Base-by-base conservation (phyloP, 2,329 filamentous ascomycete genomes). In the Microdochium paspali region DNA sequence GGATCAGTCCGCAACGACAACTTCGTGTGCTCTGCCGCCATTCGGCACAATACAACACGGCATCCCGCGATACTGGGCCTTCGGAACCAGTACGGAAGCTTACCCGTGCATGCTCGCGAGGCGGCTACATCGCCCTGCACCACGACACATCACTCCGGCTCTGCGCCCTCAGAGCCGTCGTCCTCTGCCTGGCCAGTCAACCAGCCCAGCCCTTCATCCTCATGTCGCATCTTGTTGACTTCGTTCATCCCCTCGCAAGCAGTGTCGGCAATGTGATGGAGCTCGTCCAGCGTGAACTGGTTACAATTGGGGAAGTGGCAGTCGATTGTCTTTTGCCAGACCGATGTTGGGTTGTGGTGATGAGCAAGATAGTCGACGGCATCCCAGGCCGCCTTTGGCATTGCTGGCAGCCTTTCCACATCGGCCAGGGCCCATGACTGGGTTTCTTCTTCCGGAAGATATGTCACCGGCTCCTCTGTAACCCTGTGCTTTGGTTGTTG, bases 281-380 rank as follows among this genome's bases (percentile, higher is more conserved):
- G 58, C 50, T 69, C 66, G 28, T 67, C 61, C n/a, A 72, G 62
- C 7, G 69, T 71, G 24, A 61, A 66, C 18, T 61, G 60, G 49
- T 71, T 72, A 53, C 63, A 65, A 54, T 72, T 72, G 24, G 62
- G 60, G 49, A 73, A 74, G 4, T 66, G 53, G 28, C 67, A 68
- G 51, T 73, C 70, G 48, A 73, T 66, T 47, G 66, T 66, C 47
- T 61, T 62, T 52, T 66, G 64, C 66, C 68, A 71, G 46, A 61
- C 53, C 13, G 69, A 70, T 2, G 68, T 70, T 3, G 64, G 58
- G 49, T 69, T 70, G 12, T 53, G 60, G 58, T 39, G 56, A 57
- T 53, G 66, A 63, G 51, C 68, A 60, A 28, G 66, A 46, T 56
- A 53, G 3, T 45, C 35, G 9, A 28, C 30, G 3, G 50, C 51